Evolutionary conservation across 352 stramenopile genomes (phyloP), one percentile per base, ranked within the genome.

Genomic region (Aphanomyces astaci): DNA sequence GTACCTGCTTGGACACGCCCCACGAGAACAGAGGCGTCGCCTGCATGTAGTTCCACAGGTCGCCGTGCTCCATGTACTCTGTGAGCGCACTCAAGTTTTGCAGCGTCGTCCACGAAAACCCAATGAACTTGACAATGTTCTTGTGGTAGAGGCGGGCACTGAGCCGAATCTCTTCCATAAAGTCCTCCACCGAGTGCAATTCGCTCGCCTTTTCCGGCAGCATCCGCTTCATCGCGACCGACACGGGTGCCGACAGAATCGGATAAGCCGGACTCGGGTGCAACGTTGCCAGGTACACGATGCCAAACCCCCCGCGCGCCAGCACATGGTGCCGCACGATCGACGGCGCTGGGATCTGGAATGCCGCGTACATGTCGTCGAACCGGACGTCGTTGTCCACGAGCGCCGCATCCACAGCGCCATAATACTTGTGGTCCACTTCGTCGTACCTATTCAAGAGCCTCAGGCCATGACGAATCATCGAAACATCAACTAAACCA

Each of bases 51-150:
- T 75, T 64, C 4, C 72, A 94, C 24, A 94, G 76, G 68, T 94
- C 86, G 1, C 84, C 83, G 10, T 84, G 82, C 4, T 80, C 82
- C 76, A 98, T 97, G 49, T 96, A 90, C 77, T 99, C 95, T 55
- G 97, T 98, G 11, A 99, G 93, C 46, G 99, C 80, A 74, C 98
- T 98, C 77, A 96, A 98, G 70, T 97, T 86, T 27, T 78, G 69
- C 13, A 77, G 27, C 36, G 76, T 75, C 3, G 53, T 82, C 72
- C 77, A 83, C 0, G 73, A 59, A 22, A 83, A 71, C 31, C 78
- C 78, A n/a, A 82, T 39, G 33, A 91, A 81, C 24, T 88, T 78
- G 67, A 97, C 86, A 66, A 97, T 96, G 73, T 96, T 82, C 45
- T 86, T 77, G 75, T 97, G 89, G 72, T 90, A 77, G 77, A 93